Evolutionary conservation across 305 asterid genomes (phyloP).

Genomic region (Coffea humblotiana): DNA sequence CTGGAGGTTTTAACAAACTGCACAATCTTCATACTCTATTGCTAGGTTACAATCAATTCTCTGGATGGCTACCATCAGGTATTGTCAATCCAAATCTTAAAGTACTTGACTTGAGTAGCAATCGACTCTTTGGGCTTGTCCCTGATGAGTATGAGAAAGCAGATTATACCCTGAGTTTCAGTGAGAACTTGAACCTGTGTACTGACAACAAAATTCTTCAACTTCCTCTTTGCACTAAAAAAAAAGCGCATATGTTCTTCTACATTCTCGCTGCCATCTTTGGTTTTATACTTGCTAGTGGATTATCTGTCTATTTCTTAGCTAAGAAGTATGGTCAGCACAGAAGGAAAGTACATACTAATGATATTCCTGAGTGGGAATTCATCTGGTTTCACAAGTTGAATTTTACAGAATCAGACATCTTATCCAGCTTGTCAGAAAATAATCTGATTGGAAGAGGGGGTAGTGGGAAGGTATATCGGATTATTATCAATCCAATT

Average conservation of each 20-base stretch:
- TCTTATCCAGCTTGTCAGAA: constrained; percentile 7
- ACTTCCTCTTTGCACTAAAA: neutral
- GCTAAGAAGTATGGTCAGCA: neutral
- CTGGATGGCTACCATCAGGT: constrained; percentile 7
- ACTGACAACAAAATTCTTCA: neutral
- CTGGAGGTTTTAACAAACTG: neutral
- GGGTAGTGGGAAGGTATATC: constrained; percentile 5
- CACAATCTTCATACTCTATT: neutral
- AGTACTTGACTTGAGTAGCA: neutral
- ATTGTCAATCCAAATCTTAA: constrained; percentile 11
- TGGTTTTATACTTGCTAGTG: neutral
- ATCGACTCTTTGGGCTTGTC: neutral
- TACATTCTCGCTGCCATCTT: neutral
- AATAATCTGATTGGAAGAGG: constrained; percentile 12
- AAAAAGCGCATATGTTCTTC: neutral
- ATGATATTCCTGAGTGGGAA: neutral
- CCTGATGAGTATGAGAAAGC: neutral
- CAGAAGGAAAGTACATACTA: neutral
- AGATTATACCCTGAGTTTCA: neutral
- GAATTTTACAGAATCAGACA: constrained; percentile 2
- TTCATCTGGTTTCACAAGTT: constrained; percentile 10
- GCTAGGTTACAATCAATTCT: neutral
- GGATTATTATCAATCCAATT: constrained; percentile 12
- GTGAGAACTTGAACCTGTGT: neutral
- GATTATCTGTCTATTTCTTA: neutral